Evolutionary conservation across 2,329 filamentous ascomycete genomes (phyloP), one percentile per base, ranked within the genome.

Genomic region (Sporothrix mexicana): DNA sequence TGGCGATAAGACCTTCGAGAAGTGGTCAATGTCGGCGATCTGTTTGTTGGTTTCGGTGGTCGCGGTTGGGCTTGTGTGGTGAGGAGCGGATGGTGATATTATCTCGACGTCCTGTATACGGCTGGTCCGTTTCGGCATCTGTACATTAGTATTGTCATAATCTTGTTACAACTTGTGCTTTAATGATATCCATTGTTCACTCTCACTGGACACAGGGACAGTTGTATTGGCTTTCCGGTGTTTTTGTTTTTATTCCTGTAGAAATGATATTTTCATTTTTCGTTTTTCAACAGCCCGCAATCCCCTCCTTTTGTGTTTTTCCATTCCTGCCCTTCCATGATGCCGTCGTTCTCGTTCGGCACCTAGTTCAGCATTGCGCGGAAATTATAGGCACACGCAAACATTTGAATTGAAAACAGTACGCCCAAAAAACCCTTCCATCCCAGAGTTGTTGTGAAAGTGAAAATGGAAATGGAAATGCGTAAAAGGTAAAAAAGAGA

Each of bases 401-500:
- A 71, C 55, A 72, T 30, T 30, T 15, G 49, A 67, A 70, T 51
- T 25, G 25, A 70, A 72, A 68, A 62, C 53, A 71, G 69, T 41
- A 55, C 67, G 55, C 69, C 69, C 64, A 64, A 68, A 67, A 66
- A 59, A 69, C 59, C 53, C 69, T 53, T 49, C 70, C 70, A 62
- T 61, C 15, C 69, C 53, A 59, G 23, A 41, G 67, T 55, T 43
- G 30, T 36, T 17, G 23, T 36, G 55, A 64, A 64, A 17, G 43
- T 49, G 62, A 43, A 69, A 53, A 41, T 49, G 47, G 36, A 62
- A 68, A 68, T 49, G 36, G 41, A 9, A 43, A 6, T 55, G 15
- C 13, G 30, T 45, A 77, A 78, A 77, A 77, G 41, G 30, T 36
- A 7, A 36, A 36, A 36, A 36, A 36, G 30, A 25, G 17, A 41